Conservation (phyloP, 108 stramenopile species). For the Cylindrotheca fusiformis region DNA sequence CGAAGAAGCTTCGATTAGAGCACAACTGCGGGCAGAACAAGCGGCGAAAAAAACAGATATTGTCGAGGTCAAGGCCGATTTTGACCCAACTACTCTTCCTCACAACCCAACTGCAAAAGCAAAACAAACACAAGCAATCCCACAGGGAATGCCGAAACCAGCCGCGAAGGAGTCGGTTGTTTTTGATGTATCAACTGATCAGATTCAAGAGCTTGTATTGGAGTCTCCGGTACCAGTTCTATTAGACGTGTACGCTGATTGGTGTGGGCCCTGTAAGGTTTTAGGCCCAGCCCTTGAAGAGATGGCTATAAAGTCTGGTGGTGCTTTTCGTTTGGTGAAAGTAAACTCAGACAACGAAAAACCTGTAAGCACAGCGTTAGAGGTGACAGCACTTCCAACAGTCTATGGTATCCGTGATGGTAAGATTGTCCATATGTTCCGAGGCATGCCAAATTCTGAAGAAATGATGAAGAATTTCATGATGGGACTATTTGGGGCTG, state of each 20-base stretch:
- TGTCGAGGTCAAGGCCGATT: conserved; percentile 62
- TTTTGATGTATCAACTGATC: conserved; percentile 69
- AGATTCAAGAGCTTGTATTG: conserved; percentile 72
- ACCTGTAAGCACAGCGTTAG: conserved; percentile 58
- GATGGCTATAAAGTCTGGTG: conserved; percentile 77
- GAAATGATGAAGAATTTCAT: conserved; percentile 73
- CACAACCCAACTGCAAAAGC: conserved; percentile 14
- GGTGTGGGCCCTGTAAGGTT: conserved; percentile 76
- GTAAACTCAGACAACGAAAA: conserved; percentile 84
- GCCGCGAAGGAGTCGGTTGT: conserved; percentile 74
- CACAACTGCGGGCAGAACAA: conserved; percentile 10
- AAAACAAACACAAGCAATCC: conserved; percentile 17
- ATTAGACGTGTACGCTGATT: conserved; percentile 81
- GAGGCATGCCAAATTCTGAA: conserved; percentile 80
- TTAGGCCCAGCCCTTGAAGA: conserved; percentile 82
- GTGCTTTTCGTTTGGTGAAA: conserved; percentile 82
- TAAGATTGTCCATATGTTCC: conserved; percentile 74
- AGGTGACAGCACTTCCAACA: conserved; percentile 81
- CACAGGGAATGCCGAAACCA: conserved; percentile 32
- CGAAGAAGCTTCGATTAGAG: conserved; percentile 18
- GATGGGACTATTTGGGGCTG: conserved; percentile 73
- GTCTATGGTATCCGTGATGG: conserved; percentile 84
- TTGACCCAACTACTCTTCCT: conserved; percentile 66
- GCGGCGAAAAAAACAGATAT: conserved; percentile 24
- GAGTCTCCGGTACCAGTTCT: conserved; percentile 89